Base-by-base conservation (phyloP, 1,284 basidiomycete species). In the Naganishia cerealis region DNA sequence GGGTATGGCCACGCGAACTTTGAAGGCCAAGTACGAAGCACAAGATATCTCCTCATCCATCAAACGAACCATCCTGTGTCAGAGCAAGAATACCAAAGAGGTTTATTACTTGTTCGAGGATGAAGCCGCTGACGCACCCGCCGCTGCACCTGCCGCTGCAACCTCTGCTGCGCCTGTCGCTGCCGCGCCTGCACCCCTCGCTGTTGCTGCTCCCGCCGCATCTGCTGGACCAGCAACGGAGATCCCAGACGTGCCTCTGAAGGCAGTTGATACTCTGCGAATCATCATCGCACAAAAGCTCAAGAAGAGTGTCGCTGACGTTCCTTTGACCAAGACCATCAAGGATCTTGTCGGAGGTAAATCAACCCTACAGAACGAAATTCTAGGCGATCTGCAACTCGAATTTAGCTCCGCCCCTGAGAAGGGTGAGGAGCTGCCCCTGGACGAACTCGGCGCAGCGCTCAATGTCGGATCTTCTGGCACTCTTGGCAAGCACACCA, bases 71-170 rank as follows among this genome's bases (percentile, higher is more conserved):
- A 94, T 99, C 75, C 86, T 92, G 71, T 98, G 95, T 81, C 90
- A 94, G 74, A 88, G 94, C 57, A 99, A 98, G 86, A 89, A 99
- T 79, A 86, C 86, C 72, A 96, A 95, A 82, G 93, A 98, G 80
- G 93, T 98, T 57, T 98, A 98, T 83, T 99, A 98, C 81, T 88
- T 92, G 76, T 96, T 94, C 81, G 95, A 98, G 79, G 96, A 99
- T 74, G 92, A 91, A 72, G 83, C 80, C 57, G 79, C 67, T 33
- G 82, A 80, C 55, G 76, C 75, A 42, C 75, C 78, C 40, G 75
- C 79, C 2, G 85, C 88, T 62, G 84, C 82, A 42, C 79, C 85
- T 9, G 77, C 84, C 12, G 77, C 81, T n/a, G 81, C 85, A 13
- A 77, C 81, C 4, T 62, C 83, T 6, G 72, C 84, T 26, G 70